Base-by-base conservation (phyloP, 208 protist genomes). In the Acanthamoeba sp. region DNA sequence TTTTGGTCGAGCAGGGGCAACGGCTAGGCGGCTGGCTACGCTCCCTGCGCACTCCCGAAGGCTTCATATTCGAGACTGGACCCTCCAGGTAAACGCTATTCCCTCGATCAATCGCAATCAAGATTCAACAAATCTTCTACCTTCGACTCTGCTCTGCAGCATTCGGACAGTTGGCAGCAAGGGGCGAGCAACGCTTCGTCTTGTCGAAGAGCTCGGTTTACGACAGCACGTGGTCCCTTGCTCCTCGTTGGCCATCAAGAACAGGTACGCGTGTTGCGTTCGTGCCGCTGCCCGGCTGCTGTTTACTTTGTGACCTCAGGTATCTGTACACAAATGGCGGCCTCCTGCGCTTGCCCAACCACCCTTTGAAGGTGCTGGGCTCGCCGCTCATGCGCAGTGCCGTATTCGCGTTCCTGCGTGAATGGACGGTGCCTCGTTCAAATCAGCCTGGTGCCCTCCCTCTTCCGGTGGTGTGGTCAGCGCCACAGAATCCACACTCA, bases 11-110 rank as follows among this genome's bases (percentile, higher is more conserved):
- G 52, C 45, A 66, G 16, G 84, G 55, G 16, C 42, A 16, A 18
- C 84, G 84, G 20, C 34, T 90, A 4, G 84, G 84, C 50, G 84
- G 84, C 84, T 90, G 84, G 84, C n/a, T 90, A 14, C 84, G 48
- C 34, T 71, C 84, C 52, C 24, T 90, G 0, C 84, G 84, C 50
- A 69, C 52, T 0, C 73, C 73, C 20, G 55, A 69, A 20, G 84
- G 84, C 50, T 90, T 90, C 52, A 32, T 71, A n/a, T 90, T 90
- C 32, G 84, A 90, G 36, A 18, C 52, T 24, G 84, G 84, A 18
- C 84, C 84, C 22, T 90, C 55, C 36, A 90, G 52, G 84, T 90
- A 50, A 9, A 2, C 24, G 48, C 48, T 55, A 20, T n/a, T 7
- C 27, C 57, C 48, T 18, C 16, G 2, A 20, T 50, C 0, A 3